Evolutionary conservation across 2,329 filamentous ascomycete genomes (phyloP).

Genomic region (Penicillium sp.): DNA sequence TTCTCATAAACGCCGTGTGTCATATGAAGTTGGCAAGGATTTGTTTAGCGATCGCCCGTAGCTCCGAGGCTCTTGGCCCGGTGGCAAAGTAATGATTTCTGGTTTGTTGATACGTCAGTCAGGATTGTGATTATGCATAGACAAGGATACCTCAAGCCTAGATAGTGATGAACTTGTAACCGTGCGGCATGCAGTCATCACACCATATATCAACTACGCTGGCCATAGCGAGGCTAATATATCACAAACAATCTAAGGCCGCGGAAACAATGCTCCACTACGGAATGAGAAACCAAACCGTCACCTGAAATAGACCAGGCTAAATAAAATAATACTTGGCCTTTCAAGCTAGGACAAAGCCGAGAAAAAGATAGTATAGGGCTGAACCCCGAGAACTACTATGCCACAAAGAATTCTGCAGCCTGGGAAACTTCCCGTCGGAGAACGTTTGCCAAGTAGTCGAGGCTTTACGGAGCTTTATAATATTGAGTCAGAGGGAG

Average conservation of each 20-base stretch:
- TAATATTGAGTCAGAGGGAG: background rate
- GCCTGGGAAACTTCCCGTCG: background rate
- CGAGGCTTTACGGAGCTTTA: background rate
- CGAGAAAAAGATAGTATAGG: background rate
- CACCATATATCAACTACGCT: background rate
- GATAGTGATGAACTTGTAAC: background rate
- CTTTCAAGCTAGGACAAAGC: background rate
- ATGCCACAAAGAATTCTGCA: background rate
- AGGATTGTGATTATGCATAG: background rate
- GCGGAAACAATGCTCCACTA: background rate
- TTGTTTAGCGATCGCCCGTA: background rate
- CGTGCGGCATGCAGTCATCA: background rate
- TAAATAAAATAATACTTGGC: background rate
- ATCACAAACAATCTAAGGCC: background rate
- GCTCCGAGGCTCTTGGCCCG: background rate
- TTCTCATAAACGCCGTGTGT: background rate
- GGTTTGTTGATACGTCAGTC: background rate
- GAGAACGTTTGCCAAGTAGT: conserved; percentile 1
- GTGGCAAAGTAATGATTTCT: background rate
- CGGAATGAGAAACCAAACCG: background rate
- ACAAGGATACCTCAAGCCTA: background rate
- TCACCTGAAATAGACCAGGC: background rate
- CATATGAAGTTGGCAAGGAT: background rate
- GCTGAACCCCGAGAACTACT: background rate
- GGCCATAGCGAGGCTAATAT: background rate